A percentile compares a stretch with the other conserved stretches of the same genome.
Conservation (phyloP, 768 basidiomycete genomes). For the Dentipellis sp. region DNA sequence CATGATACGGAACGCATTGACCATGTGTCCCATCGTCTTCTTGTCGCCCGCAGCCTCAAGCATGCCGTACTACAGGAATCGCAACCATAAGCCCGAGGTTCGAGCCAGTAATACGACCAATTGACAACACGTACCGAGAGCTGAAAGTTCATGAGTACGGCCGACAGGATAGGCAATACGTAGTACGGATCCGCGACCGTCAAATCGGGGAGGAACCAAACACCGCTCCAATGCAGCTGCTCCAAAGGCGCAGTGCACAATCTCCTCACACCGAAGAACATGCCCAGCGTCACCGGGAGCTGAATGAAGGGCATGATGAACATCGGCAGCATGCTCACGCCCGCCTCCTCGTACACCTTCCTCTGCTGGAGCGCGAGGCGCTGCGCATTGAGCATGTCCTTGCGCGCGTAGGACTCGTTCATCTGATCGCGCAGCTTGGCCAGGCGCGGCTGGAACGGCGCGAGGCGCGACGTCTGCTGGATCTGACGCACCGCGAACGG, state of each 20-base stretch:
- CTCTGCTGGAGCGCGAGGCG: slow-evolving; percentile 35
- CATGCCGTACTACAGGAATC: slow-evolving; percentile 28
- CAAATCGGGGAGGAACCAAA: slow-evolving; percentile 67
- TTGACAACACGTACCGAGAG: slow-evolving; percentile 42
- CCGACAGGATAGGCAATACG: slow-evolving; percentile 54
- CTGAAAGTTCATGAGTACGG: slow-evolving; percentile 56
- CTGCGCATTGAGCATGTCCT: slow-evolving; percentile 34
- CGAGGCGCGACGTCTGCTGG: slow-evolving; percentile 50
- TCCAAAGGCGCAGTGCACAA: slow-evolving; percentile 65
- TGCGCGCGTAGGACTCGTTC: slow-evolving; percentile 20
- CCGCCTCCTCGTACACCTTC: slow-evolving; percentile 51
- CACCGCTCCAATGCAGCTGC: slow-evolving; percentile 70
- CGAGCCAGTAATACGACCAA: neutral
- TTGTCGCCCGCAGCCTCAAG: slow-evolving; percentile 37
- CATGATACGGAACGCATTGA: slow-evolving; percentile 22
- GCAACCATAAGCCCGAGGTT: neutral
- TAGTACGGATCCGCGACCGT: slow-evolving; percentile 71
- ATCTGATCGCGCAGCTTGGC: slow-evolving; percentile 44
- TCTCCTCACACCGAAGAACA: slow-evolving; percentile 75
- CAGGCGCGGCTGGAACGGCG: slow-evolving; percentile 50
- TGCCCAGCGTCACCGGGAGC: slow-evolving; percentile 63
- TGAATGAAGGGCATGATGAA: slow-evolving; percentile 57
- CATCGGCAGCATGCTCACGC: slow-evolving; percentile 49
- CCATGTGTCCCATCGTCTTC: slow-evolving; percentile 10
- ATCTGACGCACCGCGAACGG: slow-evolving; percentile 51